These are phyloP conservation scores for Sinapis alba DNA, from an alignment of 441 rosid species.

Conservation along the genomic window DNA sequence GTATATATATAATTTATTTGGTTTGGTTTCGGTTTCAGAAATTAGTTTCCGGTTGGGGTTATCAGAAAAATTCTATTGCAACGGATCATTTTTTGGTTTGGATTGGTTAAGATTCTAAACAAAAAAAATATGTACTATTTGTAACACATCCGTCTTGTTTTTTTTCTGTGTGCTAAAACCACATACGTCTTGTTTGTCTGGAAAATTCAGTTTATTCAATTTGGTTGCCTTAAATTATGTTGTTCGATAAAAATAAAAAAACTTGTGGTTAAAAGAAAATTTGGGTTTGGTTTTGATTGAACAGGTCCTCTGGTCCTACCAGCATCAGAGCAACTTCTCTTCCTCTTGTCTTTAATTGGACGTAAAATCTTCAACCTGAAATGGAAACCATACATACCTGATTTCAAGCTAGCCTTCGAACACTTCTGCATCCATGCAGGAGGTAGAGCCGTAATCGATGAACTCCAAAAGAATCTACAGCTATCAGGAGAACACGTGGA, in stretches of 20 bases:
- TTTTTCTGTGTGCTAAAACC: no score
- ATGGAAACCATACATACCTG: constrained; percentile 93
- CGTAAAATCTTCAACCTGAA: constrained; percentile 78
- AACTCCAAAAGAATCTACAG: constrained; percentile 84
- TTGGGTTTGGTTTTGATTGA: not conserved
- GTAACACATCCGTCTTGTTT: no score
- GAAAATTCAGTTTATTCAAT: not conserved
- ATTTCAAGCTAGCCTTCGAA: constrained; percentile 92
- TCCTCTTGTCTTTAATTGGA: constrained; percentile 74
- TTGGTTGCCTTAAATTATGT: not conserved
- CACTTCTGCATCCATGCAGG: constrained; percentile 98
- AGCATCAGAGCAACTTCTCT: constrained; percentile 85
- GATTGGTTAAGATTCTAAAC: not conserved
- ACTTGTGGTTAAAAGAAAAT: not conserved
- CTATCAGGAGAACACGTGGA: constrained; percentile 84
- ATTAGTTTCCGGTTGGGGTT: no score
- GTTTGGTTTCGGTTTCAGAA: not conserved
- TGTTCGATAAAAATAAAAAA: no score
- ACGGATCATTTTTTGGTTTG: no score
- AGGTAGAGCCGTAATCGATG: constrained; percentile 92
- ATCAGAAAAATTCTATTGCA: no score
- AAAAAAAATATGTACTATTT: no score
- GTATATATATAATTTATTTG: not conserved
- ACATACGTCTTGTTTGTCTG: not conserved
- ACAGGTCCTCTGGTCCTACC: constrained; percentile 79